Percentiles rank a stretch among this genome's conserved stretches.
phyloP scores from a whole-genome alignment of 1,139 yeast species.

The Blastobotrys raffinosifermentans region DNA sequence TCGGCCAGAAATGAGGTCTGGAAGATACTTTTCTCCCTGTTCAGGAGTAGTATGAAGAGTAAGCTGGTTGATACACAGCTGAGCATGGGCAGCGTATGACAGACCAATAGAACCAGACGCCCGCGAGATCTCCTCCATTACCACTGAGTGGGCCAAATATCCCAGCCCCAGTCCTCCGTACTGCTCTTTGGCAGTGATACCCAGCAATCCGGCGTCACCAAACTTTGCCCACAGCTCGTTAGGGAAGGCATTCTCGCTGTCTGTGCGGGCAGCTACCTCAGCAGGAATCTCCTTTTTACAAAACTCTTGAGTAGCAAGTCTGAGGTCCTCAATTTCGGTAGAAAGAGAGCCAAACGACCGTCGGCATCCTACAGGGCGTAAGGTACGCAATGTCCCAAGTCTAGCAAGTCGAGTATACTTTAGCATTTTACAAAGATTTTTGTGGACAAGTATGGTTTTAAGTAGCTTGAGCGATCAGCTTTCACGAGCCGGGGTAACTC shows the following conservation, averaged over 20 bases:
- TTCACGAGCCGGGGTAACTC: too few relatives aligned
- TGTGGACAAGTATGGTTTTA: too few relatives aligned
- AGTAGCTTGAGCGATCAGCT: too few relatives aligned
- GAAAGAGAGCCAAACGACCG: constrained; percentile 13
- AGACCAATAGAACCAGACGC: constrained; percentile 32
- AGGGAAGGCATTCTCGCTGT: constrained; percentile 28
- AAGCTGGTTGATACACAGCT: constrained; percentile 32
- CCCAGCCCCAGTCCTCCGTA: constrained; percentile 33
- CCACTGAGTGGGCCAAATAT: constrained; percentile 32
- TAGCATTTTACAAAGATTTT: too few relatives aligned
- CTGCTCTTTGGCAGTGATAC: constrained; percentile 32
- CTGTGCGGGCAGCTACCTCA: constrained; percentile 29
- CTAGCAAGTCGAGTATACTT: too few relatives aligned
- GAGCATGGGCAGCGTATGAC: constrained; percentile 34
- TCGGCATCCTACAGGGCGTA: too few relatives aligned
- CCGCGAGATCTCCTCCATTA: constrained; percentile 32
- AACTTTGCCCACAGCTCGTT: constrained; percentile 32
- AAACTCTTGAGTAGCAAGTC: constrained; percentile 30
- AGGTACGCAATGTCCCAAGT: too few relatives aligned
- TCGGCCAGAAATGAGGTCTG: constrained; percentile 28
- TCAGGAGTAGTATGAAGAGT: constrained; percentile 27
- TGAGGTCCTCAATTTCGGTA: constrained; percentile 28
- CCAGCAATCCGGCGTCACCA: constrained; percentile 33
- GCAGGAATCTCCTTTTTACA: constrained; percentile 29
- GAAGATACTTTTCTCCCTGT: constrained; percentile 30